Conservation (phyloP, 495 filamentous ascomycete species). For the Aspergillus mulundensis region DNA sequence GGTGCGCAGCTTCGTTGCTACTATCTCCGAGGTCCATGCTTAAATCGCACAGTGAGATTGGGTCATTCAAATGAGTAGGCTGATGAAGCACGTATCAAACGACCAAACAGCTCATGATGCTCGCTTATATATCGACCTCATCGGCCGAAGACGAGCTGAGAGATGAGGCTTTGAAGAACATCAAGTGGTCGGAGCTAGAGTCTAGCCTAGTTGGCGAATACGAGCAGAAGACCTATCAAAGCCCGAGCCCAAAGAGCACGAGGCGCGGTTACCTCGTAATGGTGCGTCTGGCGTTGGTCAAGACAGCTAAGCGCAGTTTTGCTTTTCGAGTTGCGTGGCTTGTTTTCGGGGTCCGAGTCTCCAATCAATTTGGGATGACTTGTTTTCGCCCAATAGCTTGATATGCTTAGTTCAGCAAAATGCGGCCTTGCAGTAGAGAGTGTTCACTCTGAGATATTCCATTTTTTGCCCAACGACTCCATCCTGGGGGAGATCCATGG, state of each 20-base stretch:
- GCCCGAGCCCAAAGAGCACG: background rate
- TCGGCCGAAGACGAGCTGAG: background rate
- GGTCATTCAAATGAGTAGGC: background rate
- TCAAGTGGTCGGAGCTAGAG: background rate
- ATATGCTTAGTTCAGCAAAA: too few relatives aligned
- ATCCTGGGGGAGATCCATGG: too few relatives aligned
- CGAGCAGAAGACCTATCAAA: background rate
- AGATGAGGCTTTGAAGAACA: background rate
- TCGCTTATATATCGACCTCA: background rate
- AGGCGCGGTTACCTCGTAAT: background rate
- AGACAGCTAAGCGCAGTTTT: background rate
- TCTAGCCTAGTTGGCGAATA: constrained; percentile 4
- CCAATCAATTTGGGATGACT: background rate
- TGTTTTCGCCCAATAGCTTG: background rate
- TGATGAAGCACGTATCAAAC: background rate
- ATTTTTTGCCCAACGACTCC: too few relatives aligned
- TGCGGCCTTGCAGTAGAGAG: too few relatives aligned
- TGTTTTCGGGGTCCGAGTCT: background rate
- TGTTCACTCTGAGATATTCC: too few relatives aligned
- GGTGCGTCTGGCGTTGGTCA: background rate
- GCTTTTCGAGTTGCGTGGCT: background rate
- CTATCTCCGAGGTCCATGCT: background rate
- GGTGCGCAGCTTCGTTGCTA: background rate
- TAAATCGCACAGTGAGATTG: background rate
- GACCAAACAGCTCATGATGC: background rate